Base-by-base conservation (phyloP, 352 stramenopile species). In the Phytophthora macrochlamydospora region DNA sequence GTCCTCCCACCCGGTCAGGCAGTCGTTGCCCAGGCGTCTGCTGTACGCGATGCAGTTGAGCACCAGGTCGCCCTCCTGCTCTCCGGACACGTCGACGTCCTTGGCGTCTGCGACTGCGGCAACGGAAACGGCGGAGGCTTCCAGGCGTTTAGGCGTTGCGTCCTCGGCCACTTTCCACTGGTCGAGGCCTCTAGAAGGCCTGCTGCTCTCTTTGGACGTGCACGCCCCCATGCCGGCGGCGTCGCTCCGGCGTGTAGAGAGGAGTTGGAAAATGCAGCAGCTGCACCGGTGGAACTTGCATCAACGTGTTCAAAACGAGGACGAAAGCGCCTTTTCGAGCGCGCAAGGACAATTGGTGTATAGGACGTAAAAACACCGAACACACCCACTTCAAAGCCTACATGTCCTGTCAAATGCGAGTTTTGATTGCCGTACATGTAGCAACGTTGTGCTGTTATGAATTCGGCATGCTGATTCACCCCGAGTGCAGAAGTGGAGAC, bases 1-100 rank as follows among this genome's bases (percentile, higher is more conserved):
- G 43, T 95, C 87, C 45, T 94, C 85, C 85, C 87, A 95, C 2
- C 73, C 85, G 4, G 77, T 81, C 14, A 89, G 58, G 51, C 83
- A 93, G 6, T 74, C 56, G 0, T 45, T 69, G 5, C 49, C 59
- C 33, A 75, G 51, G 12, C 68, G 58, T 0, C 62, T 51, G 56
- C 80, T 80, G 52, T 75, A 79, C 12, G 71, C 59, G 54, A 91
- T 67, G 35, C 68, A 78, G 55, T 89, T 90, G 8, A 93, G 75
- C 28, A 70, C 79, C 43, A 89, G 56, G 5, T 80, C 61, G 37
- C 43, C 69, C 38, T 71, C 57, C 7, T 76, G 42, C 18, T 8
- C 49, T 40, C 24, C 33, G 7, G 49, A 31, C 9, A 18, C 46
- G 43, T 58, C 48, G 55, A 7, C 33, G 5, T 24, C n/a, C 53